Percentiles rank a stretch among this genome's conserved stretches.
phyloP scores from a whole-genome alignment of 192 early-diverging fungal genomes.

The Phycomyces nitens region DNA sequence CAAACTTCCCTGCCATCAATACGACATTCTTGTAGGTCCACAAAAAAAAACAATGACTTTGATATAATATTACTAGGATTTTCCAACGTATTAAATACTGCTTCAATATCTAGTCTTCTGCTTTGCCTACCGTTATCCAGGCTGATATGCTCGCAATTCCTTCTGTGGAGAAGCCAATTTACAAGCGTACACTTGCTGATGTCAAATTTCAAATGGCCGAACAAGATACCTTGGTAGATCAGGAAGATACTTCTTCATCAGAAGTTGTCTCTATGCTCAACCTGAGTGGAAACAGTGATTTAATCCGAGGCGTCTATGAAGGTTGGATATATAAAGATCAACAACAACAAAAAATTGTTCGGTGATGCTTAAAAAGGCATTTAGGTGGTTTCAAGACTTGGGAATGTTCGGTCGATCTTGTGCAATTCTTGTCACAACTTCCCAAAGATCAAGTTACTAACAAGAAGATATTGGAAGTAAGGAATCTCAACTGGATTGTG shows the following conservation, averaged over 20 bases:
- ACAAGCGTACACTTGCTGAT: slow-evolving; percentile 73
- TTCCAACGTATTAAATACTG: neutral
- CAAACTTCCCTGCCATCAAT: slow-evolving; percentile 21
- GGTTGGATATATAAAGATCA: slow-evolving; percentile 36
- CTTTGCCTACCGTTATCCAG: slow-evolving; percentile 26
- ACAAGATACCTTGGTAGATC: slow-evolving; percentile 60
- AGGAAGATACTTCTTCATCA: slow-evolving; percentile 5
- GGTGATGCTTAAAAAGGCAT: neutral
- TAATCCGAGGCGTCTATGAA: slow-evolving; percentile 90
- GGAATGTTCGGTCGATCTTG: slow-evolving; percentile 91
- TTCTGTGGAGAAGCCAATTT: slow-evolving; percentile 35
- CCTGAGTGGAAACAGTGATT: slow-evolving; percentile 57
- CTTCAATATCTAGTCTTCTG: slow-evolving; percentile 11
- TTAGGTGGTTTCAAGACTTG: slow-evolving; percentile 92
- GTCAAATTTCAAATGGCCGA: slow-evolving; percentile 81
- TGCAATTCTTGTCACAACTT: slow-evolving; percentile 59
- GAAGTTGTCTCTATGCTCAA: slow-evolving; percentile 38
- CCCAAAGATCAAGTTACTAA: slow-evolving; percentile 26
- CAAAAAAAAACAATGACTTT: neutral
- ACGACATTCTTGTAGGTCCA: slow-evolving; percentile 24
- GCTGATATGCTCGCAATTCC: slow-evolving; percentile 27
- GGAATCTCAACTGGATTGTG: neutral
- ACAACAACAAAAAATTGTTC: neutral
- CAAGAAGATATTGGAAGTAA: slow-evolving; percentile 56
- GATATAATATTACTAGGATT: neutral